Evolutionary conservation across 441 rosid species (phyloP).

Genomic region (Theobroma grandiflorum): DNA sequence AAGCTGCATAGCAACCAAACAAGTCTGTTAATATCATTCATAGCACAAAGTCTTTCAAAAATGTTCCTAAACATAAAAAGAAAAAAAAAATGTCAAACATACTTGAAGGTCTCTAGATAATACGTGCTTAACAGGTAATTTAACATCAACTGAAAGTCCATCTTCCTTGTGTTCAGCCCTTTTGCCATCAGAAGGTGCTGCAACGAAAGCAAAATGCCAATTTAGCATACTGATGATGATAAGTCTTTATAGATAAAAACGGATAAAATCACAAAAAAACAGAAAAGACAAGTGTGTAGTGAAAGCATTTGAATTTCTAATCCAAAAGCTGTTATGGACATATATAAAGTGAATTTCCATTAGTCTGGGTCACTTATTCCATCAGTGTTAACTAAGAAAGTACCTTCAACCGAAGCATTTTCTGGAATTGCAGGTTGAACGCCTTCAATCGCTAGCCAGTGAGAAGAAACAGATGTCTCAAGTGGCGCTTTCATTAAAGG

Average conservation of each 20-base stretch:
- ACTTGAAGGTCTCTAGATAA: slow-evolving; percentile 78
- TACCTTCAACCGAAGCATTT: slow-evolving; percentile 64
- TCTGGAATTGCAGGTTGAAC: slow-evolving; percentile 67
- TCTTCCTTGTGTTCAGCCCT: slow-evolving; percentile 63
- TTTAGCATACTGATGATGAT: slow-evolving; percentile 6
- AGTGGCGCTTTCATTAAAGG: slow-evolving; percentile 56
- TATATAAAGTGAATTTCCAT: not conserved
- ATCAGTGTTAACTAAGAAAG: not conserved
- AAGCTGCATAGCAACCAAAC: slow-evolving; percentile 43
- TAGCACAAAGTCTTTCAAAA: not conserved
- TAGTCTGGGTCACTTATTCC: not conserved
- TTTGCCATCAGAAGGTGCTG: slow-evolving; percentile 55
- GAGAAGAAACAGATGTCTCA: slow-evolving; percentile 53
- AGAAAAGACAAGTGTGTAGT: not conserved
- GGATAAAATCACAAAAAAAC: not conserved
- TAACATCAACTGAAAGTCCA: slow-evolving; percentile 48
- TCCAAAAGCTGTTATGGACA: not conserved
- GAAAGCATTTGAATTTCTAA: not conserved
- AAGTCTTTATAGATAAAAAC: not conserved
- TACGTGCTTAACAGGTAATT: slow-evolving; percentile 54
- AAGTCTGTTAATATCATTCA: not conserved
- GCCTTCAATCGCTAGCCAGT: slow-evolving; percentile 79
- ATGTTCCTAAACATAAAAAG: not conserved
- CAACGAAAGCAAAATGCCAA: slow-evolving; percentile 28
- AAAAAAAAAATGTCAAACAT: not conserved